phyloP scores from a whole-genome alignment of 2,329 filamentous ascomycete genomes.

The Nannizzia gypsea region DNA sequence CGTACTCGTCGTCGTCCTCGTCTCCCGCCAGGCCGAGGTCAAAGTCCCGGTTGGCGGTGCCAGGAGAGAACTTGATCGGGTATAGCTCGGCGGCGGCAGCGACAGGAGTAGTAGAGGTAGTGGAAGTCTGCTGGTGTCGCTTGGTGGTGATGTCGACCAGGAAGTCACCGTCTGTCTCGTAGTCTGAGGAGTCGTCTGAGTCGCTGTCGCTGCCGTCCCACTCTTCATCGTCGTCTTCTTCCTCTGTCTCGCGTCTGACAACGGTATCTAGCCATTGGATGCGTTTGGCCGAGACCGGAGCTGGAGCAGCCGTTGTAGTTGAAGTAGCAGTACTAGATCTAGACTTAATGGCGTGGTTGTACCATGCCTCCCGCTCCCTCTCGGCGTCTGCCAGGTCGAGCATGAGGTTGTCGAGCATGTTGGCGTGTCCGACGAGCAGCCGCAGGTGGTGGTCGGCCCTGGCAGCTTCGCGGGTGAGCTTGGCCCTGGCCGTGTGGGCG shows the following conservation, averaged over 20 bases:
- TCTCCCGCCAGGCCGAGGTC: conserved; percentile 20
- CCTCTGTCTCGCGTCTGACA: conserved; percentile 52
- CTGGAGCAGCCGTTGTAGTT: background rate
- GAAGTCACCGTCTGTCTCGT: conserved; percentile 31
- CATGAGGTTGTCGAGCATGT: conserved; percentile 94
- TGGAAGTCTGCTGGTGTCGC: background rate
- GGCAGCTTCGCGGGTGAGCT: conserved; percentile 87
- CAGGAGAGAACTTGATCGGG: background rate
- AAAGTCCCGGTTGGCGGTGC: background rate
- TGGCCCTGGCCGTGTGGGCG: conserved; percentile 88
- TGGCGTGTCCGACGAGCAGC: conserved; percentile 92
- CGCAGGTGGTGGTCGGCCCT: conserved; percentile 88
- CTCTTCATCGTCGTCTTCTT: conserved; percentile 43
- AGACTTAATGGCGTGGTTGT: conserved; percentile 79
- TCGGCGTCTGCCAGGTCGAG: conserved; percentile 82
- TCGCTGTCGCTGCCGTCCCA: conserved; percentile 38
- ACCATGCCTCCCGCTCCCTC: conserved; percentile 91
- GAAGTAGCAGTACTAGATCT: conserved; percentile 39
- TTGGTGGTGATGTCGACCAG: background rate
- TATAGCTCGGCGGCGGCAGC: background rate
- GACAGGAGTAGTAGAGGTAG: too few species aligned
- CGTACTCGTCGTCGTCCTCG: conserved; percentile 23
- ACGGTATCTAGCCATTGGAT: conserved; percentile 45
- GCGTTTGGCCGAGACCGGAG: background rate
- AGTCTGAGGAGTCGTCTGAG: conserved; percentile 21